phyloP scores from a whole-genome alignment of 768 basidiomycete genomes.

The Lentinula sp. region DNA sequence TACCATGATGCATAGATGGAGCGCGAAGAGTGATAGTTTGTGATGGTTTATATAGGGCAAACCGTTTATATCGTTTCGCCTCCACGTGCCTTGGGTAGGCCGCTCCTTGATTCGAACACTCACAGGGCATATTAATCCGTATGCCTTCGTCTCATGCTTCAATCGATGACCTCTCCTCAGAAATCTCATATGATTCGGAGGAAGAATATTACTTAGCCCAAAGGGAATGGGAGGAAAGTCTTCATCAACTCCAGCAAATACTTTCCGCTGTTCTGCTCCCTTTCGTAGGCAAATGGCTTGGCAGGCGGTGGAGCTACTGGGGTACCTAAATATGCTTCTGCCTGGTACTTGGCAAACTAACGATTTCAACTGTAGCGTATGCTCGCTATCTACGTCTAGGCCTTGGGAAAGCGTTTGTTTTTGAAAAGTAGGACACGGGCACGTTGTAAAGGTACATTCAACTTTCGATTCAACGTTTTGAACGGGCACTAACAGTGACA shows the following conservation, averaged over 20 bases:
- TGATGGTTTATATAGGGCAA: conserved; percentile 11
- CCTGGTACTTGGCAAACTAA: conserved; percentile 10
- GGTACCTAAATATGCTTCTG: conserved; percentile 41
- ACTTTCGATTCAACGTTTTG: background rate
- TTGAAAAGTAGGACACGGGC: conserved; percentile 22
- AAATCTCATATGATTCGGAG: conserved; percentile 55
- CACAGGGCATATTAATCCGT: conserved; percentile 1
- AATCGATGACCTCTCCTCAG: conserved; percentile 52
- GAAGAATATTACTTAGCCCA: conserved; percentile 67
- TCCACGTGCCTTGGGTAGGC: background rate
- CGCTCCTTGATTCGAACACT: background rate
- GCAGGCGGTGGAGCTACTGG: conserved; percentile 81
- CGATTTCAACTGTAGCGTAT: conserved; percentile 42
- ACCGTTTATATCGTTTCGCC: background rate
- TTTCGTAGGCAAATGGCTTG: conserved; percentile 83
- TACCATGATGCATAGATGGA: conserved; percentile 51
- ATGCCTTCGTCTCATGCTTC: conserved; percentile 65
- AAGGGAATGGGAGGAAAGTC: conserved; percentile 90
- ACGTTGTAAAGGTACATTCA: background rate
- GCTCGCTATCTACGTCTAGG: conserved; percentile 67
- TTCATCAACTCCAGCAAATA: conserved; percentile 79
- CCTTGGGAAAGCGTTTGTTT: conserved; percentile 57
- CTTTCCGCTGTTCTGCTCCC: conserved; percentile 78
- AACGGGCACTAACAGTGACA: conserved; percentile 19
- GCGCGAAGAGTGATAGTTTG: conserved; percentile 10